These are phyloP conservation scores for Sclerotinia glacialis DNA, from an alignment of 2,329 filamentous ascomycete species.

Conservation along the genomic window DNA sequence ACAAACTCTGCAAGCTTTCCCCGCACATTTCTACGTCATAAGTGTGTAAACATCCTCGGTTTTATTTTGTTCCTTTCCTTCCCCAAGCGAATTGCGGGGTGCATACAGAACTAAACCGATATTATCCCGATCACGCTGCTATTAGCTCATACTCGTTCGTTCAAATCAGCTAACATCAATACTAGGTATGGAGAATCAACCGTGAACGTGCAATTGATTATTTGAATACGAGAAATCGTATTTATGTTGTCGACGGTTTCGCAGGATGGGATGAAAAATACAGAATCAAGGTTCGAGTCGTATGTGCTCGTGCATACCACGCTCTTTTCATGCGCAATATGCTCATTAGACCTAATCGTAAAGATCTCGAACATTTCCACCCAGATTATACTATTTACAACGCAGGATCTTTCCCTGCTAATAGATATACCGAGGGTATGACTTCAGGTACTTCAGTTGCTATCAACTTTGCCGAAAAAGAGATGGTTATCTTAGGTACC, in stretches of 20 bases:
- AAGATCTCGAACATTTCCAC: conserved; percentile 96
- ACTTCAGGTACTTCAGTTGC: conserved; percentile 96
- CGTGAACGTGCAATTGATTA: conserved; percentile 98
- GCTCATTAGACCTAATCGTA: conserved; percentile 88
- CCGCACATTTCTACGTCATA: conserved; percentile 22
- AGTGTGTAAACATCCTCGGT: conserved; percentile 19
- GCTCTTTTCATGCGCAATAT: conserved; percentile 99
- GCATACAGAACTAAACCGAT: conserved; percentile 12
- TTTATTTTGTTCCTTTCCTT: conserved; percentile 3
- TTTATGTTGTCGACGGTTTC: conserved; percentile 97
- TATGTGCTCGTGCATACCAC: conserved; percentile 98
- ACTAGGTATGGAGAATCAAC: conserved; percentile 98
- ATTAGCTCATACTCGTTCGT: not conserved
- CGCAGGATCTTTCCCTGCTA: conserved; percentile 95
- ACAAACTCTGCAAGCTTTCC: conserved; percentile 6
- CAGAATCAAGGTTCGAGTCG: conserved; percentile 93
- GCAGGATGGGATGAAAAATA: conserved; percentile 99
- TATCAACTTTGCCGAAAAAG: conserved; percentile 99
- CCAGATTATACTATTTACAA: conserved; percentile 99
- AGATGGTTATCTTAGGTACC: conserved; percentile 99
- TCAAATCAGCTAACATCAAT: not conserved
- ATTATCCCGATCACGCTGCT: not conserved
- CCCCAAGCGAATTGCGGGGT: conserved; percentile 22
- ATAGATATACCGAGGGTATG: conserved; percentile 97
- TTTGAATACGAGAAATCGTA: conserved; percentile 96